Conservation (phyloP, 768 basidiomycete genomes). For the Suillus fuscotomentosus region DNA sequence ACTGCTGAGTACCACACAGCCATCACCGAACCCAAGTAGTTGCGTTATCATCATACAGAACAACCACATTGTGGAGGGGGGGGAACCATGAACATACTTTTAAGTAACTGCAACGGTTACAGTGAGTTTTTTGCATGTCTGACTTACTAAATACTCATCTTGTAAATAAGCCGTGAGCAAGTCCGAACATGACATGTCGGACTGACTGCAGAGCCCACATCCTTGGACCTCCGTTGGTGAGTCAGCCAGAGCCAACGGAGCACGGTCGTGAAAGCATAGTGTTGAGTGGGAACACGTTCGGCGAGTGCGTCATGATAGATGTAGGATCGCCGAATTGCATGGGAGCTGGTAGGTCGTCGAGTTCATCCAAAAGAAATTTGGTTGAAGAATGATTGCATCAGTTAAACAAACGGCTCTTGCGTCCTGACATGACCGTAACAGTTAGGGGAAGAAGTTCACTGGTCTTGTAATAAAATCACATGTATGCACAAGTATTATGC, state of each 20-base stretch:
- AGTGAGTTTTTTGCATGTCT: neutral
- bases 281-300: neutral
- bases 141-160: neutral
- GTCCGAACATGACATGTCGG: neutral
- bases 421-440: neutral
- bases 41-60: neutral
- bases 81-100: slow-evolving; percentile 1
- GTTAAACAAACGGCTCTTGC: neutral
- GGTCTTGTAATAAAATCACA: neutral
- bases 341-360: neutral
- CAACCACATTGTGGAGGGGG: neutral
- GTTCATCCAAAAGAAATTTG: neutral
- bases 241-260: neutral
- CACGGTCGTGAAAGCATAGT: neutral
- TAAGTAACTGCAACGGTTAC: neutral
- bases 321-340: neutral
- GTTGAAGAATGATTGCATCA: neutral
- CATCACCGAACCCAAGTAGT: neutral
- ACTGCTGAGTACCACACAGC: neutral
- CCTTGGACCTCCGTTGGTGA: neutral
- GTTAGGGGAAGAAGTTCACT: neutral
- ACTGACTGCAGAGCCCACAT: neutral
- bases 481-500: neutral
- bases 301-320: neutral
- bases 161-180: neutral